These are phyloP conservation scores for Haberlea rhodopensis DNA, from an alignment of 257 asterid species.

Conservation along the genomic window DNA sequence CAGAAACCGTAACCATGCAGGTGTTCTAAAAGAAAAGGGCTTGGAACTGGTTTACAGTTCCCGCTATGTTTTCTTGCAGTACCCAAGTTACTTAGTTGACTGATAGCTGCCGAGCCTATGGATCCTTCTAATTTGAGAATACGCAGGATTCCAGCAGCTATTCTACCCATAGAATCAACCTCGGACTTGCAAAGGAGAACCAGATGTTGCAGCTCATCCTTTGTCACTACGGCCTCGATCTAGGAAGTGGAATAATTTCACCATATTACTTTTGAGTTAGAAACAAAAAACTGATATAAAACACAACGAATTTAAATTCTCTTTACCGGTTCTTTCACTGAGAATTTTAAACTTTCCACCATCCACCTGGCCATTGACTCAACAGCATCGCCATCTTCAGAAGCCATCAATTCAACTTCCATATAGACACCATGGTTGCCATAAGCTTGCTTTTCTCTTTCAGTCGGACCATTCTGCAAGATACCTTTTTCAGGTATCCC, in stretches of 20 bases:
- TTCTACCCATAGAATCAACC: slow-evolving; percentile 88
- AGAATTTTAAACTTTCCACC: slow-evolving; percentile 78
- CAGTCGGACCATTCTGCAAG: slow-evolving; percentile 49
- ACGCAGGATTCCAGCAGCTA: slow-evolving; percentile 83
- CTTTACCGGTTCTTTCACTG: slow-evolving; percentile 84
- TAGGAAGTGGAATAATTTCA: slow-evolving; percentile 34
- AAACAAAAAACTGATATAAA: too few species aligned
- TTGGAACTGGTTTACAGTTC: not conserved
- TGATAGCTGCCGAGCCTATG: slow-evolving; percentile 74
- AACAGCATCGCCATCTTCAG: slow-evolving; percentile 57
- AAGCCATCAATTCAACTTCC: slow-evolving; percentile 65
- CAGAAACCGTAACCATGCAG: not conserved
- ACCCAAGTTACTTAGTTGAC: slow-evolving; percentile 90
- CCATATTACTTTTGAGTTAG: too few species aligned
- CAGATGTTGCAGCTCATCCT: slow-evolving; percentile 78
- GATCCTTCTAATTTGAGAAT: slow-evolving; percentile 87
- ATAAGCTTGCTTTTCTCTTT: too few species aligned
- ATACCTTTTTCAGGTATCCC: slow-evolving; percentile 37
- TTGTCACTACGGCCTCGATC: slow-evolving; percentile 87
- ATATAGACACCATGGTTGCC: slow-evolving; percentile 52
- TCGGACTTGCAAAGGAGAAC: slow-evolving; percentile 72
- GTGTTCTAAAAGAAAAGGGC: not conserved
- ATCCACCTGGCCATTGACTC: slow-evolving; percentile 47
- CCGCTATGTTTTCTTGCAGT: slow-evolving; percentile 22
- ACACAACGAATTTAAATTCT: slow-evolving; percentile 9